These are phyloP conservation scores for Russula olivacea DNA, from an alignment of 768 basidiomycete species.

Conservation along the genomic window DNA sequence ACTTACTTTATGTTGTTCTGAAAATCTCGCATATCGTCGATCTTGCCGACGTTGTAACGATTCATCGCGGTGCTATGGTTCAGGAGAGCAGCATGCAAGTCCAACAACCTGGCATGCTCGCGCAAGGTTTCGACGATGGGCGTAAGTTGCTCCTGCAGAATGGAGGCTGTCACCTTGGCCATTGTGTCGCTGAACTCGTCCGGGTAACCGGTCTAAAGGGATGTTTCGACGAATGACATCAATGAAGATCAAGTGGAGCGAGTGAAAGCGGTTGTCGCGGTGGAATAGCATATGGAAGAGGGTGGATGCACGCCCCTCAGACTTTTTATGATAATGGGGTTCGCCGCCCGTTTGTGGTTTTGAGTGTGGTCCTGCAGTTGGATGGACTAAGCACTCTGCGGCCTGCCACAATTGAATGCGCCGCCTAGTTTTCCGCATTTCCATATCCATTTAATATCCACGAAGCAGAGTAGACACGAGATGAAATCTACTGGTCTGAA, in stretches of 20 bases:
- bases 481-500: too few relatives aligned
- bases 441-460: too few relatives aligned
- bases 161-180: neutral
- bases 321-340: too few relatives aligned
- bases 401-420: too few relatives aligned
- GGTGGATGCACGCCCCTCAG: too few relatives aligned
- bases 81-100: conserved; percentile 11
- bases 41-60: conserved; percentile 19
- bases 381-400: too few relatives aligned
- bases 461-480: too few relatives aligned
- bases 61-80: conserved; percentile 14
- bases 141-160: conserved; percentile 16
- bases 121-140: conserved; percentile 13
- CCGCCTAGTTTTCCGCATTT: too few relatives aligned
- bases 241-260: neutral
- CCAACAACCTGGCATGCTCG: conserved; percentile 14
- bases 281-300: too few relatives aligned
- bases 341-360: too few relatives aligned
- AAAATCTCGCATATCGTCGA: conserved; percentile 17
- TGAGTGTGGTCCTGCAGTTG: too few relatives aligned
- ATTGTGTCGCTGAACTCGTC: neutral
- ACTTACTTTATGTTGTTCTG: conserved; percentile 14
- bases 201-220: neutral
- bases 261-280: too few relatives aligned
- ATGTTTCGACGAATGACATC: neutral